A percentile compares a stretch with the other conserved stretches of the same genome.
These are phyloP conservation scores for Pythium apleroticum DNA, from an alignment of 352 stramenopile genomes.

Conservation along the genomic window DNA sequence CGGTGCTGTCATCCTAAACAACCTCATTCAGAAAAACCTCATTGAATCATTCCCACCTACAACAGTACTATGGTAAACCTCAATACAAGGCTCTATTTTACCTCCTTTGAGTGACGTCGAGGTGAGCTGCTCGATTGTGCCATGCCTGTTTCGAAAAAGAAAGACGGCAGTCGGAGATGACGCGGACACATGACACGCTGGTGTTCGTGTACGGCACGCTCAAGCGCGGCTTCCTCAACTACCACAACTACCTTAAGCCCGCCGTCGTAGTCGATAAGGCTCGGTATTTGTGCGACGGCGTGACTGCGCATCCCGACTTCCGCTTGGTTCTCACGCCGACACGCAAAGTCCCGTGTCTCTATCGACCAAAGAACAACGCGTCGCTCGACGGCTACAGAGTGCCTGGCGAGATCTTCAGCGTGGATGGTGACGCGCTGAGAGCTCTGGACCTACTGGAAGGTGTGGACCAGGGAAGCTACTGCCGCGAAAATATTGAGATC, in stretches of 20 bases:
- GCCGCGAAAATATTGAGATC: slow-evolving; percentile 61
- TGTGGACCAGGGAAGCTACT: slow-evolving; percentile 66
- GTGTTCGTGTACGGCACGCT: slow-evolving; percentile 85
- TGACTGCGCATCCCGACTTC: slow-evolving; percentile 41
- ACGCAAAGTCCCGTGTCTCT: slow-evolving; percentile 65
- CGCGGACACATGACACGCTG: slow-evolving; percentile 36
- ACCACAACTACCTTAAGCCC: slow-evolving; percentile 58
- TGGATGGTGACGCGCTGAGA: slow-evolving; percentile 53
- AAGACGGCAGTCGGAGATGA: not conserved
- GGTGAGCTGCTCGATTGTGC: not conserved
- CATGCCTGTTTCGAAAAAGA: not conserved
- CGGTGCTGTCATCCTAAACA: not conserved
- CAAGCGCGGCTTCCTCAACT: slow-evolving; percentile 76
- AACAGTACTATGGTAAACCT: not conserved
- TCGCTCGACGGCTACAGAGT: slow-evolving; percentile 44
- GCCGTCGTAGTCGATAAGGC: slow-evolving; percentile 51
- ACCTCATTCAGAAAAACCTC: not conserved
- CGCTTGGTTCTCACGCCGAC: slow-evolving; percentile 65
- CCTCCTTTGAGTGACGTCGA: not conserved
- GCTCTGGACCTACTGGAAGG: slow-evolving; percentile 77
- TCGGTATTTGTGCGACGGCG: slow-evolving; percentile 41
- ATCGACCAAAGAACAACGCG: slow-evolving; percentile 33
- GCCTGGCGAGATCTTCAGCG: slow-evolving; percentile 57
- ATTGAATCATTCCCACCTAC: slow-evolving; percentile 1
- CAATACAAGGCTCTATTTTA: not conserved